Percentiles rank a stretch among this genome's conserved stretches.
phyloP scores from a whole-genome alignment of 495 filamentous ascomycete species.

The Pseudomonodictys pantanalensis region DNA sequence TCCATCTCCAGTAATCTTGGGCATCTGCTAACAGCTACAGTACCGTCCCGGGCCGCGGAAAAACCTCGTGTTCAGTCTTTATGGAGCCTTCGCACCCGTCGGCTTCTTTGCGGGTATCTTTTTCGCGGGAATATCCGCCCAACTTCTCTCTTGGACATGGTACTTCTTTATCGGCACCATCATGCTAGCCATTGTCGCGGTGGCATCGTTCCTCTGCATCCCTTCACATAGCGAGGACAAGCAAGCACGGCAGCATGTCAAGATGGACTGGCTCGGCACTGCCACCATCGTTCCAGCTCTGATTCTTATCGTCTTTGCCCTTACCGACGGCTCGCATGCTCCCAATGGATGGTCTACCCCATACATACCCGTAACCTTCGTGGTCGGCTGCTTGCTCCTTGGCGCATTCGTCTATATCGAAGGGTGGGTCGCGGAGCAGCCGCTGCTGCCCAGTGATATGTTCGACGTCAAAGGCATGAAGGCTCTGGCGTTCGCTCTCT shows the following conservation, averaged over 20 bases:
- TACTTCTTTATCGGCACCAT: slow-evolving; percentile 77
- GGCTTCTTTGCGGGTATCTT: slow-evolving; percentile 85
- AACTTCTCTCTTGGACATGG: slow-evolving; percentile 67
- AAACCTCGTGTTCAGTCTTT: slow-evolving; percentile 79
- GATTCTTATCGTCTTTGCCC: slow-evolving; percentile 71
- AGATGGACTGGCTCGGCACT: slow-evolving; percentile 72
- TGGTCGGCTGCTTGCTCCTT: slow-evolving; percentile 58
- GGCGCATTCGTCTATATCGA: slow-evolving; percentile 66
- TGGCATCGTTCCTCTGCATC: slow-evolving; percentile 61
- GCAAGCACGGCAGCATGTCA: slow-evolving; percentile 43
- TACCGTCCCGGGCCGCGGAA: slow-evolving; percentile 84
- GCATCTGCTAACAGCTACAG: not conserved
- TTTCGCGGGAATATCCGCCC: slow-evolving; percentile 66
- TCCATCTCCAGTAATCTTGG: not conserved
- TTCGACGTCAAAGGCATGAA: slow-evolving; percentile 73
- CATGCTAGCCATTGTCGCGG: slow-evolving; percentile 49
- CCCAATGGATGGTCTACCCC: slow-evolving; percentile 68
- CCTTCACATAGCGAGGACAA: slow-evolving; percentile 61
- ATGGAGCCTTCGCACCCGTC: slow-evolving; percentile 71
- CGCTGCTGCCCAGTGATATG: slow-evolving; percentile 70
- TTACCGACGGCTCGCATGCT: slow-evolving; percentile 71
- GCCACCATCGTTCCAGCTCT: slow-evolving; percentile 62
- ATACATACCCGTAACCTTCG: slow-evolving; percentile 63
- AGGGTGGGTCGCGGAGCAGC: slow-evolving; percentile 68
- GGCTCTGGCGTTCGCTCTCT: slow-evolving; percentile 62